Evolutionary conservation across 2,329 filamentous ascomycete species (phyloP), one percentile per base, ranked within the genome.

Genomic region (Cadophora luteo-olivacea): DNA sequence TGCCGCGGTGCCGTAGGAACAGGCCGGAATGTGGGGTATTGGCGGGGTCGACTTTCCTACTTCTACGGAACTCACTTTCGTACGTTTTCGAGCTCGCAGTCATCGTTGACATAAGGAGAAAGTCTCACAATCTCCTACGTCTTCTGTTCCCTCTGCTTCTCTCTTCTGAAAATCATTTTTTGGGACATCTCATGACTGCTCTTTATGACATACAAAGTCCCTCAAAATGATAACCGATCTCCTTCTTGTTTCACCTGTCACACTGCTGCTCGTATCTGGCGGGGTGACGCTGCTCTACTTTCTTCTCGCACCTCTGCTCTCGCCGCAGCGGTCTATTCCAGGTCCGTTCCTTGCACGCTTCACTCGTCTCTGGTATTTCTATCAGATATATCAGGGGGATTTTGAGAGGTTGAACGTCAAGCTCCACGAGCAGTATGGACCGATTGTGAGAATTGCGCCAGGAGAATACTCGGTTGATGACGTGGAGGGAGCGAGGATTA

Each of bases 401-500:
- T 80, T 83, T 72, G 75, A 82, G 68, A 67, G 78, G 41, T 74
- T 79, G 72, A 78, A 81, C 66, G 78, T 84, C 70, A 68, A 65
- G 0, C 76, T 84, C 3, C 82, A 84, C 65, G 71, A 76, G 41
- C 75, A 78, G 68, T 81, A 83, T 68, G 82, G 82, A 2, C 55
- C 78, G 0, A 75, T 85, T n/a, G 80, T 85, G 0, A 82, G 84
- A 0, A 80, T 85, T 65, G 82, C 81, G 0, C 84, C 83, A 0
- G 79, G 83, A 22, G 80, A 84, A 8, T 85, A 84, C 65, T 84
- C 81, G 45, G 77, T 86, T 68, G 78, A 78, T 41, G 80, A 84
- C 64, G 75, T 78, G 0, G 73, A 79, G 0, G 82, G 81, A 0
- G 70, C 80, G 2, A 83, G 81, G 65, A 75, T 71, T 0, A 79